phyloP scores from a whole-genome alignment of 345 rosid species.

The Acer negundo region DNA sequence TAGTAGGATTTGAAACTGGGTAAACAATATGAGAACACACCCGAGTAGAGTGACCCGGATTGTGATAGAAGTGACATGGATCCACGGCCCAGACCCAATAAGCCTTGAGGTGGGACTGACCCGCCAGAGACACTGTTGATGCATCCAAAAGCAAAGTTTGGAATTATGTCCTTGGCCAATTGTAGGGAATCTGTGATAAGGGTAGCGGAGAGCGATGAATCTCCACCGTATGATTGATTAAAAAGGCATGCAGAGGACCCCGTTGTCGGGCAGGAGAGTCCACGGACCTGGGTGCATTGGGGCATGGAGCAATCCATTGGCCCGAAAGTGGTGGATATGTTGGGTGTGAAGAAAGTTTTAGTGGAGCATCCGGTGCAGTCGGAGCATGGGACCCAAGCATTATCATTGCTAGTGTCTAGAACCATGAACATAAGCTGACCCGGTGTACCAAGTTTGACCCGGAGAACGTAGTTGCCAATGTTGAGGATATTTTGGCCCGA shows the following conservation, averaged over 20 bases:
- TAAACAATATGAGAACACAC: slow-evolving; percentile 77
- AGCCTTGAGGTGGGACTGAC: slow-evolving; percentile 78
- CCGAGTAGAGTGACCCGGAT: slow-evolving; percentile 61
- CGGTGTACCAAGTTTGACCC: slow-evolving; percentile 74
- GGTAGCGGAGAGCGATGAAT: slow-evolving; percentile 68
- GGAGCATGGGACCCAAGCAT: slow-evolving; percentile 77
- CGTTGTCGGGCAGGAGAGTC: slow-evolving; percentile 62
- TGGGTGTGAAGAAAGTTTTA: slow-evolving; percentile 44
- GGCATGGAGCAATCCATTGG: slow-evolving; percentile 65
- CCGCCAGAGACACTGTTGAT: slow-evolving; percentile 51
- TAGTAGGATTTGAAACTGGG: slow-evolving; percentile 82
- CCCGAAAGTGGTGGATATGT: slow-evolving; percentile 53
- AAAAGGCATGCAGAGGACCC: slow-evolving; percentile 55
- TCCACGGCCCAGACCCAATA: slow-evolving; percentile 88
- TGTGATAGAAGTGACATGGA: slow-evolving; percentile 70
- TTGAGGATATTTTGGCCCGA: slow-evolving; percentile 54
- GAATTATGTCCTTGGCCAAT: slow-evolving; percentile 49
- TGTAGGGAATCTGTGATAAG: slow-evolving; percentile 59
- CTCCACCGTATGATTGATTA: slow-evolving; percentile 88
- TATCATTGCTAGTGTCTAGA: slow-evolving; percentile 76
- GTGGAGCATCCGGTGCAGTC: slow-evolving; percentile 69
- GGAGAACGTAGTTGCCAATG: slow-evolving; percentile 67
- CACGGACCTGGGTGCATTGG: slow-evolving; percentile 69
- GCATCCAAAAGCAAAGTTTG: slow-evolving; percentile 68
- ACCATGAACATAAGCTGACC: slow-evolving; percentile 84